These are phyloP conservation scores for Ustilago tritici DNA, from an alignment of 1,284 basidiomycete species.

Conservation along the genomic window DNA sequence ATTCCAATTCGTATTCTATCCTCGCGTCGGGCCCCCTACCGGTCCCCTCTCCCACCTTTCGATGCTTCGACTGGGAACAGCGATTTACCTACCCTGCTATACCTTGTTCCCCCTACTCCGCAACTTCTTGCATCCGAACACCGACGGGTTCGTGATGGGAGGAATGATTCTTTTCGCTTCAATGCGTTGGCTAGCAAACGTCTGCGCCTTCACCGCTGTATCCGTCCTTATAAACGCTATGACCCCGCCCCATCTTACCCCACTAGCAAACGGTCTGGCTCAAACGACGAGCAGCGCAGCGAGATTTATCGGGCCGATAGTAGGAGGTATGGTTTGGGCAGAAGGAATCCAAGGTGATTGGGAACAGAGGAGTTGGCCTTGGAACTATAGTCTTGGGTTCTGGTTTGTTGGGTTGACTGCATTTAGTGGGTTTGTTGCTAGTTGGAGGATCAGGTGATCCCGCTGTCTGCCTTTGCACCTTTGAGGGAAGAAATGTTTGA, in stretches of 20 bases:
- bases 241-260: constrained; percentile 70
- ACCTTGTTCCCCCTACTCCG: constrained; percentile 71
- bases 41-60: constrained; percentile 66
- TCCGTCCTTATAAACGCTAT: constrained; percentile 70
- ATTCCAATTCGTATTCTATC: constrained; percentile 74
- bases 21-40: constrained; percentile 73
- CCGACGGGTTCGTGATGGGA: constrained; percentile 71
- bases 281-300: constrained; percentile 70
- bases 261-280: constrained; percentile 71
- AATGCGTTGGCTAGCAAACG: constrained; percentile 70
- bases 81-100: constrained; percentile 55
- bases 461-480: not conserved
- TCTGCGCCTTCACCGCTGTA: constrained; percentile 69
- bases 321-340: constrained; percentile 68
- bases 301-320: constrained; percentile 70
- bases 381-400: constrained; percentile 66
- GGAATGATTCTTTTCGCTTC: constrained; percentile 70
- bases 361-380: constrained; percentile 55
- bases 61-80: constrained; percentile 64
- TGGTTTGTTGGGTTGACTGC: constrained; percentile 62
- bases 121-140: constrained; percentile 69
- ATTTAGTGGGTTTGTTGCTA: constrained; percentile 57
- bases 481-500: too few relatives aligned
- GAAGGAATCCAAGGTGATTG: constrained; percentile 59
- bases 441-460: constrained; percentile 44